phyloP scores from a whole-genome alignment of 805 yeast species.

The Candida tallmaniae region DNA sequence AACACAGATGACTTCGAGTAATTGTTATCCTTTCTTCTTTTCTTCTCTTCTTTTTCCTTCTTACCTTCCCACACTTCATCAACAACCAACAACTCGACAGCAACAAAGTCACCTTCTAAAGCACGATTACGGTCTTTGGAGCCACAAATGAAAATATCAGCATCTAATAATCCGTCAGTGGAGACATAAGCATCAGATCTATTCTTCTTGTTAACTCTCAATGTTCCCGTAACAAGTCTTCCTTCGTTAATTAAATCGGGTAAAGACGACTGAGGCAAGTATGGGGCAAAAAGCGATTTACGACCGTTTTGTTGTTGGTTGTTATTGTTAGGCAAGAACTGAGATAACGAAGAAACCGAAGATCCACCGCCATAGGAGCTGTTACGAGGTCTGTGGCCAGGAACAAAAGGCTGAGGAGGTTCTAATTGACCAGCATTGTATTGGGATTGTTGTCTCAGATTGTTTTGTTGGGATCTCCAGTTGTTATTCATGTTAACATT shows the following conservation, averaged over 20 bases:
- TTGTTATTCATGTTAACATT: conserved; percentile 45
- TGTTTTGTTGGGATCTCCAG: conserved; percentile 59
- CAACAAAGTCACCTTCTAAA: conserved; percentile 92
- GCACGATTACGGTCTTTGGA: conserved; percentile 98
- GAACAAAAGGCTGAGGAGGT: conserved; percentile 51
- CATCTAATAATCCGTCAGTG: conserved; percentile 91
- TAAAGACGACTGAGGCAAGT: conserved; percentile 86
- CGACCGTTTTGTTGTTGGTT: conserved; percentile 40
- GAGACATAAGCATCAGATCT: conserved; percentile 98
- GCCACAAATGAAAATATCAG: conserved; percentile 96
- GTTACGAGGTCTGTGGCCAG: conserved; percentile 73
- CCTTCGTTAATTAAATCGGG: conserved; percentile 90
- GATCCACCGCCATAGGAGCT: conserved; percentile 56
- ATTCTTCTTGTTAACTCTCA: conserved; percentile 93
- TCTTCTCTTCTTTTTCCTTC: conserved; percentile 95
- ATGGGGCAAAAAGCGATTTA: conserved; percentile 91
- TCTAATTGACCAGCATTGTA: conserved; percentile 27
- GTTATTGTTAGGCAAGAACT: conserved; percentile 26
- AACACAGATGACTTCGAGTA: conserved; percentile 36
- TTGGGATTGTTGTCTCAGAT: conserved; percentile 20
- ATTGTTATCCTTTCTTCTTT: conserved; percentile 73
- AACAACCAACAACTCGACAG: conserved; percentile 88
- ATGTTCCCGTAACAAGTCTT: conserved; percentile 82
- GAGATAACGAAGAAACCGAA: conserved; percentile 48
- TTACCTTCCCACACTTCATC: conserved; percentile 98